Evolutionary conservation across 805 yeast species (phyloP).

Genomic region (Cyberlindnera misumaiensis): DNA sequence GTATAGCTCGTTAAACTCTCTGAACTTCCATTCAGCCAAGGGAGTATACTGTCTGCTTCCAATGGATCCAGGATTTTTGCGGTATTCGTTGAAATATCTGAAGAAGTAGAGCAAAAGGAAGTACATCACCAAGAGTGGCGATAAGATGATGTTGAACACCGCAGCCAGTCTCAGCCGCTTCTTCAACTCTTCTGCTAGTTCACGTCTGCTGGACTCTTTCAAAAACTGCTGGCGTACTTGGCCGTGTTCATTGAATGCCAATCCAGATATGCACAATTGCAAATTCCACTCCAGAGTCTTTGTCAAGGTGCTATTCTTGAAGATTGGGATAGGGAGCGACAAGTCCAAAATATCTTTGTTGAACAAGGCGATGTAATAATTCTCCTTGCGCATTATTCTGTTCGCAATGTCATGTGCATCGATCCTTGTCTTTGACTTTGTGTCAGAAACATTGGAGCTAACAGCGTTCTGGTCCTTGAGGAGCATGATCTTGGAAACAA

Average conservation of each 20-base stretch:
- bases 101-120: slow-evolving; percentile 79
- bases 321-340: slow-evolving; percentile 47
- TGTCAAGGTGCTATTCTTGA: slow-evolving; percentile 47
- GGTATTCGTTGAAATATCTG: slow-evolving; percentile 87
- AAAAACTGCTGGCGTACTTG: slow-evolving; percentile 68
- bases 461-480: slow-evolving; percentile 75
- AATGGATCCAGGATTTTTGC: slow-evolving; percentile 77
- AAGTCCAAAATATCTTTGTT: slow-evolving; percentile 71
- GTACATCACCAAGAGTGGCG: slow-evolving; percentile 83
- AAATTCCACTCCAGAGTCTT: slow-evolving; percentile 93
- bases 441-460: slow-evolving; percentile 42
- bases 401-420: slow-evolving; percentile 95
- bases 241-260: slow-evolving; percentile 76
- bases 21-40: slow-evolving; percentile 86
- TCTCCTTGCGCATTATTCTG: slow-evolving; percentile 91
- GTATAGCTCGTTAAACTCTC: slow-evolving; percentile 90
- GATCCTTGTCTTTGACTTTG: slow-evolving; percentile 64
- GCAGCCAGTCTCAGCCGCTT: slow-evolving; percentile 87
- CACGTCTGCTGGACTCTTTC: slow-evolving; percentile 61
- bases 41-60: slow-evolving; percentile 89
- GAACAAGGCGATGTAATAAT: slow-evolving; percentile 84
- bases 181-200: slow-evolving; percentile 59
- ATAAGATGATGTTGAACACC: slow-evolving; percentile 66
- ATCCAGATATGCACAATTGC: slow-evolving; percentile 80
- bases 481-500: slow-evolving; percentile 67